Evolutionary conservation across 2,329 filamentous ascomycete species (phyloP), one percentile per base, ranked within the genome.

Genomic region (Cordyceps tenuipes): DNA sequence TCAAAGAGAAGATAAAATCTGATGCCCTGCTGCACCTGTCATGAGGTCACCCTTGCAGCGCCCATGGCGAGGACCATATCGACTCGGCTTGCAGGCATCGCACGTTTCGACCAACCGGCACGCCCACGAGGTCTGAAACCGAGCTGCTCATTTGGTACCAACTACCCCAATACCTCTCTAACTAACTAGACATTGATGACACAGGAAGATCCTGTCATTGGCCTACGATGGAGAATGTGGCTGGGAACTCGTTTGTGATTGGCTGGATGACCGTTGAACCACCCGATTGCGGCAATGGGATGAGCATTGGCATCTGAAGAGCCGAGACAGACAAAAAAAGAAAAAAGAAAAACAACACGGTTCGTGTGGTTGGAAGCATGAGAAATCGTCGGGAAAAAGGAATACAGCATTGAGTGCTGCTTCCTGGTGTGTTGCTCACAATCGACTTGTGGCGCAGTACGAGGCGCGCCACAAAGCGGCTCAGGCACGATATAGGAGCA

Each of bases 221-320:
- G 63, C n/a, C 59, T 21, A 46, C 44, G 44, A 47, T 31, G 39
- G 52, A 57, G 47, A 66, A 66, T 66, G 65, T 66, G 65, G 64
- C 60, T 56, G 58, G 41, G 34, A 48, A 48, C 23, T 34, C 36
- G 23, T 23, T 34, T 57, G 61, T 66, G 64, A 66, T 66, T 66
- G 57, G 65, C 9, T 57, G 43, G 51, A 57, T 57, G 52, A 41
- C 19, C 36, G 19, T 29, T 36, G 19, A 61, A 36, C 55, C 64
- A 34, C 50, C 50, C 36, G 36, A 43, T 55, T 55, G 21, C 36
- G 58, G 51, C 58, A 50, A 56, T 50, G 52, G 17, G 15, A 29
- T 23, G 21, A 41, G 10, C 19, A 47, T 10, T 6, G 43, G 19
- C 17, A 17, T n/a, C 17, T 44, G 43, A 19, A 8, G 10, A 44